Base-by-base conservation (phyloP, 2,329 filamentous ascomycete genomes). In the Metarhizium sp. region DNA sequence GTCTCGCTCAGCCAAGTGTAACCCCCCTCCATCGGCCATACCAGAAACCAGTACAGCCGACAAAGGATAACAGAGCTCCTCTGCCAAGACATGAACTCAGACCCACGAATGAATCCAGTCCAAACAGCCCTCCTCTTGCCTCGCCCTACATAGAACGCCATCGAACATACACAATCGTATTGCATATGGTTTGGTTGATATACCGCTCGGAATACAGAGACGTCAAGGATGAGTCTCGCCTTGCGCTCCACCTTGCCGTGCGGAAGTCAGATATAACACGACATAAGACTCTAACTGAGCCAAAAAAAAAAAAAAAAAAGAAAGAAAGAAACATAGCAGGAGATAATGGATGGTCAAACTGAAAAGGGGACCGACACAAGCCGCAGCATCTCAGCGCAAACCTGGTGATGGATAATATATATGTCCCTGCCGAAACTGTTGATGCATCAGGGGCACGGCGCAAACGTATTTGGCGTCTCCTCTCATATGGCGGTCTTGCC, bases 141-240 rank as follows among this genome's bases (percentile, higher is more conserved):
- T 70, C 68, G 64, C 52, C 61, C 68, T 61, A 59, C 51, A 57
- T 64, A 50, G 36, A 16, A 50, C 50, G 55, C 49, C 55, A 46
- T 57, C 55, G 55, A 57, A 30, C 13, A 46, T 46, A 53, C 38
- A 48, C 56, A 42, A 18, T 49, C 13, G 47, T 48, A 11, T 16
- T 48, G 32, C 45, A 48, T 51, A 40, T 49, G 43, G 16, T 29
- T 51, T 46, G 6, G 18, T 80, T 74, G 59, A 78, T 86, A 59
- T 86, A 81, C 82, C 83, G 83, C 83, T 84, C 82, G 81, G 82
- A 86, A 86, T 86, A 86, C 83, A 86, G 80, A 85, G 82, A 78
- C 76, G 73, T 78, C 82, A 86, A 86, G 83, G 83, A 86, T 82
- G 74, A 75, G 69, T 83, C 83, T 86, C 81, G 80, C 83, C 83